A percentile compares a stretch with the other conserved stretches of the same genome.
phyloP scores from a whole-genome alignment of 257 asterid genomes.

The Jacaranda copaia region DNA sequence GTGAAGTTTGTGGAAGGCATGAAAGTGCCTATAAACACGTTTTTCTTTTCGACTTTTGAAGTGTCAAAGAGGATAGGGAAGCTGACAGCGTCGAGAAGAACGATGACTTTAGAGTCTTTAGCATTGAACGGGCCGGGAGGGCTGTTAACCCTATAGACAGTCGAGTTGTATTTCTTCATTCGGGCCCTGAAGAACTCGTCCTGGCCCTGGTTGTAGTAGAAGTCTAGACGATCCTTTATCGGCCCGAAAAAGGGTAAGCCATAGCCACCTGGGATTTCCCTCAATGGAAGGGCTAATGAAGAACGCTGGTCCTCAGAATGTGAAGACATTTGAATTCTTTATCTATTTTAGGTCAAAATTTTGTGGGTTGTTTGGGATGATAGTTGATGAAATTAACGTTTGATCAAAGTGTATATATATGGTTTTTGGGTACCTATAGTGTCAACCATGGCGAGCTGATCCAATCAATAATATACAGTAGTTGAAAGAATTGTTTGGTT shows the following conservation, averaged over 20 bases:
- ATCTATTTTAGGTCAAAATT: not conserved
- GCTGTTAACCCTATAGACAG: constrained; percentile 50
- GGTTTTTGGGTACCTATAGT: not conserved
- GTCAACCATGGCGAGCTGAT: no score
- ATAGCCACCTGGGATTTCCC: constrained; percentile 55
- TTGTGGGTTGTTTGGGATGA: not conserved
- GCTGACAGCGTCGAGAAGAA: constrained; percentile 34
- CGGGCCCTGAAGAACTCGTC: constrained; percentile 50
- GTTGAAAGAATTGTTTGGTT: not conserved
- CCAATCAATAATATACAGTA: not conserved
- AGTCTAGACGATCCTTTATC: constrained; percentile 49
- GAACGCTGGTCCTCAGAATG: constrained; percentile 11
- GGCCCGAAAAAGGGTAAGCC: constrained; percentile 57
- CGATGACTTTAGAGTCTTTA: constrained; percentile 42
- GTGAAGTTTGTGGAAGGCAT: constrained; percentile 47
- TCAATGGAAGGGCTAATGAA: constrained; percentile 37
- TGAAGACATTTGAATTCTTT: constrained; percentile 24
- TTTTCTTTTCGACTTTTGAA: constrained; percentile 40
- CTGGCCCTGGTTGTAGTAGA: constrained; percentile 47
- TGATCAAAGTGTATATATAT: no score
- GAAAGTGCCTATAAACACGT: constrained; percentile 45
- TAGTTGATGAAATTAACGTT: not conserved
- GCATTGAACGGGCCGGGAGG: constrained; percentile 66
- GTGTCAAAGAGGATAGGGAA: constrained; percentile 46
- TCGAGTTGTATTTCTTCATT: constrained; percentile 50